These are phyloP conservation scores for Neurospora intermedia DNA, from an alignment of 495 filamentous ascomycete species.

Conservation along the genomic window DNA sequence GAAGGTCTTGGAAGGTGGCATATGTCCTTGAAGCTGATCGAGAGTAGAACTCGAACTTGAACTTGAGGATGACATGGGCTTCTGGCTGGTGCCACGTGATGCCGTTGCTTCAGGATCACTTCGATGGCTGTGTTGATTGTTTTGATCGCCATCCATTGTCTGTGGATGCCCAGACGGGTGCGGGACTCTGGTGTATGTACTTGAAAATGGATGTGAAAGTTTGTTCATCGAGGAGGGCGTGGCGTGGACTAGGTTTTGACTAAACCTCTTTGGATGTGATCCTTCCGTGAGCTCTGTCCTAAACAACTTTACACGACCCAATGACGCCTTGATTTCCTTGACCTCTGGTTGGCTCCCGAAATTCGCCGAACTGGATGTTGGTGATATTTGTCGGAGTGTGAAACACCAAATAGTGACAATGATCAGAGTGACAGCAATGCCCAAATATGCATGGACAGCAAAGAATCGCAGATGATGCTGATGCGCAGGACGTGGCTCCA, in stretches of 20 bases:
- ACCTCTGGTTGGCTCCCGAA: neutral
- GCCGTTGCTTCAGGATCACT: constrained; percentile 12
- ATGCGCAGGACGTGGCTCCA: constrained; percentile 11
- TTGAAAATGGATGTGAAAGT: neutral
- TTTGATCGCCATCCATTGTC: constrained; percentile 15
- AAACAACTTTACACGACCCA: neutral
- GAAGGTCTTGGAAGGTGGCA: neutral
- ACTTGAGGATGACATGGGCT: neutral
- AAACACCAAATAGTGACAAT: constrained; percentile 10
- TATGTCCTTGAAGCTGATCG: neutral
- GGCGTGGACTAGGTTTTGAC: neutral
- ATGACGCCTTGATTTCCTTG: neutral
- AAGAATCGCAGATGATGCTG: neutral
- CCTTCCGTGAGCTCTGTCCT: neutral
- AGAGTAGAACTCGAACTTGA: neutral
- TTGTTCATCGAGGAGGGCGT: neutral
- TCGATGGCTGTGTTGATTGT: neutral
- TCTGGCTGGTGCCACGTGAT: constrained; percentile 25
- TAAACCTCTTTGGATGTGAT: neutral
- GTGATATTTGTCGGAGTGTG: neutral
- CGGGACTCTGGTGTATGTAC: neutral
- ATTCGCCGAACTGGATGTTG: neutral
- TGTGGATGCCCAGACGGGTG: neutral
- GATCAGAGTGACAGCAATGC: constrained; percentile 17
- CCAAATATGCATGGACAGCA: constrained; percentile 21